phyloP scores from a whole-genome alignment of 805 yeast genomes.

The Priceomyces carsonii region DNA sequence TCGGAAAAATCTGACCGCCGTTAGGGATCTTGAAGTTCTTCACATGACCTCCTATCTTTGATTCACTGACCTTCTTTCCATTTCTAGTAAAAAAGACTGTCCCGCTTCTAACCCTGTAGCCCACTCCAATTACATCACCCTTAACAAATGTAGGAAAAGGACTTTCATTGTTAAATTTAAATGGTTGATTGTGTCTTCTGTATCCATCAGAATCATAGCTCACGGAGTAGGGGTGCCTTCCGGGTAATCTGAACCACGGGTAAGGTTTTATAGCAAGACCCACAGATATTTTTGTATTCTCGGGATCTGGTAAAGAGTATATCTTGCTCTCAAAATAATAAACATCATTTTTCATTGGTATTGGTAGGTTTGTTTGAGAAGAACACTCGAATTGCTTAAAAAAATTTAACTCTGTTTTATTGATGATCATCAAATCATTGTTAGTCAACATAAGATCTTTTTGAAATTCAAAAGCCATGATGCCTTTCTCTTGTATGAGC shows the following conservation, averaged over 20 bases:
- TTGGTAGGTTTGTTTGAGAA: constrained; percentile 78
- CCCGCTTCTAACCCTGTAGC: constrained; percentile 79
- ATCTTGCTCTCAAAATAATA: constrained; percentile 89
- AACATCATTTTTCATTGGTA: constrained; percentile 79
- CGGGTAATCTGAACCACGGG: constrained; percentile 92
- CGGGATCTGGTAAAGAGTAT: constrained; percentile 64
- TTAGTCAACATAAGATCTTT: constrained; percentile 55
- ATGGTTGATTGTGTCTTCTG: constrained; percentile 79
- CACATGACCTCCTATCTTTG: constrained; percentile 76
- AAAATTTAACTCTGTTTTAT: constrained; percentile 63
- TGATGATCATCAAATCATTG: constrained; percentile 60
- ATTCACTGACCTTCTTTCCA: constrained; percentile 85
- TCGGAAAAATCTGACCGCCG: constrained; percentile 69
- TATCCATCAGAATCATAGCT: constrained; percentile 87
- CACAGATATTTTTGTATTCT: constrained; percentile 58
- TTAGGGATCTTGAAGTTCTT: constrained; percentile 61
- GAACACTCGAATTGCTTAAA: constrained; percentile 62
- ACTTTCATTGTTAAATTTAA: constrained; percentile 45
- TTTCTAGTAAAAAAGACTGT: constrained; percentile 91
- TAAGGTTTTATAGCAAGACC: constrained; percentile 88
- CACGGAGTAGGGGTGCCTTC: constrained; percentile 80
- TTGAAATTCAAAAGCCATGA: constrained; percentile 85
- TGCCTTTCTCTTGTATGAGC: constrained; percentile 82
- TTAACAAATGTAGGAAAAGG: constrained; percentile 61
- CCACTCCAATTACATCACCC: constrained; percentile 94